These are phyloP conservation scores for Pulveroboletus sp. DNA, from an alignment of 1,284 basidiomycete species.

Conservation along the genomic window DNA sequence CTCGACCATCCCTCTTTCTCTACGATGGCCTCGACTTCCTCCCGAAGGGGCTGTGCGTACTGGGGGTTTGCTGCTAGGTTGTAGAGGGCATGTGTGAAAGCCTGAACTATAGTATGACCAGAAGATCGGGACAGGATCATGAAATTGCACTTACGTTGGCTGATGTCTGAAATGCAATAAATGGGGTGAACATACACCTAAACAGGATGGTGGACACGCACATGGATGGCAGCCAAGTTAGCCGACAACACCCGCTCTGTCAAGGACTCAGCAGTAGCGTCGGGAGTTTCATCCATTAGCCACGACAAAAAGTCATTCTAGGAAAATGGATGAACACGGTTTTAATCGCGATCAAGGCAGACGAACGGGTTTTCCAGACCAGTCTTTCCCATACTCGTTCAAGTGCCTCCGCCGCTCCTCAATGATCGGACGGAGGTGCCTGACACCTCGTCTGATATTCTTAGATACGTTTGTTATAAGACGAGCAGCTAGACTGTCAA, in stretches of 20 bases:
- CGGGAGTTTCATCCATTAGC: slow-evolving; percentile 44
- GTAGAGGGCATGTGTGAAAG: slow-evolving; percentile 40
- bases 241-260: slow-evolving; percentile 36
- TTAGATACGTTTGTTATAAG: neutral
- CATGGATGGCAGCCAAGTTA: slow-evolving; percentile 46
- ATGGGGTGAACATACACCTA: too few species aligned
- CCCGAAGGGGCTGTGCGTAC: slow-evolving; percentile 41
- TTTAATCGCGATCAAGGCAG: neutral
- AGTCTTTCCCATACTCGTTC: slow-evolving; percentile 38
- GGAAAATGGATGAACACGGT: too few species aligned
- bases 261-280: slow-evolving; percentile 33
- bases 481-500: slow-evolving; percentile 1
- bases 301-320: slow-evolving; percentile 48
- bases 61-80: slow-evolving; percentile 42
- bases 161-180: too few species aligned
- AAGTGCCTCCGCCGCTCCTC: slow-evolving; percentile 37
- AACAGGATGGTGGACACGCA: neutral
- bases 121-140: too few species aligned
- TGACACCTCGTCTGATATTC: slow-evolving; percentile 11
- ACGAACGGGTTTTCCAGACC: slow-evolving; percentile 42
- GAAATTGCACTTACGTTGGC: too few species aligned
- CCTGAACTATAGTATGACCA: slow-evolving; percentile 12
- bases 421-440: slow-evolving; percentile 38
- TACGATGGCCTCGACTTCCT: slow-evolving; percentile 44
- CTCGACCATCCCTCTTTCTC: slow-evolving; percentile 48